phyloP scores from a whole-genome alignment of 371 early-diverging fungal genomes.

The Fennellomyces sp. region DNA sequence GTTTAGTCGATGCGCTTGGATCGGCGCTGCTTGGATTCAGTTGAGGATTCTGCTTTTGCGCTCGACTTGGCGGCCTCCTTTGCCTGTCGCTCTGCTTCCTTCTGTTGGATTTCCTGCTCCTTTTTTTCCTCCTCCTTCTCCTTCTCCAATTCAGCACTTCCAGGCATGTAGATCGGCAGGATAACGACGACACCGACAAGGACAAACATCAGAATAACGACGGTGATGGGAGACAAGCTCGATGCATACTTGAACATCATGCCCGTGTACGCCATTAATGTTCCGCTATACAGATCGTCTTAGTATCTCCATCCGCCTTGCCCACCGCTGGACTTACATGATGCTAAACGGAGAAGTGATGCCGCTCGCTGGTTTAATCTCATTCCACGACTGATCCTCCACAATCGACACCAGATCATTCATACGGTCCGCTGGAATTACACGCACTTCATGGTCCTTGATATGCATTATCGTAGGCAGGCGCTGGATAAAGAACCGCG shows the following conservation, averaged over 20 bases:
- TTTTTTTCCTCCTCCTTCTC: neutral
- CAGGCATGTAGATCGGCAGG: conserved; percentile 14
- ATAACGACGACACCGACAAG: conserved; percentile 13
- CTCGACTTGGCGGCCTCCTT: neutral
- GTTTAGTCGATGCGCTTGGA: conserved; percentile 9
- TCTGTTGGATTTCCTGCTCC: neutral
- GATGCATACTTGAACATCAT: conserved; percentile 34
- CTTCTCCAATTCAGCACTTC: neutral
- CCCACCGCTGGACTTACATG: conserved; percentile 30
- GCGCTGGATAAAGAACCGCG: conserved; percentile 50
- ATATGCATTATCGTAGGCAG: conserved; percentile 48
- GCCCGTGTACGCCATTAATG: conserved; percentile 30
- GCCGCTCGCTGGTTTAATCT: conserved; percentile 29
- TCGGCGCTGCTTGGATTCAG: conserved; percentile 3
- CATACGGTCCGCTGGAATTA: conserved; percentile 16
- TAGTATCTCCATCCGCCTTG: neutral
- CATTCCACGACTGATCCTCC: conserved; percentile 33
- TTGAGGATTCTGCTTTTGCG: neutral
- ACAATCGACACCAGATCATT: conserved; percentile 27
- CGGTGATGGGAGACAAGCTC: conserved; percentile 29
- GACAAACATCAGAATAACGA: conserved; percentile 18
- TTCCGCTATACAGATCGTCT: conserved; percentile 22
- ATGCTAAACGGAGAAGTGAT: conserved; percentile 42
- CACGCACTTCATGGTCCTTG: conserved; percentile 35
- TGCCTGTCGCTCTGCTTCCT: neutral